Conservation (phyloP, 192 early-diverging fungal species). For the Gryganskiella cystojenkinii region DNA sequence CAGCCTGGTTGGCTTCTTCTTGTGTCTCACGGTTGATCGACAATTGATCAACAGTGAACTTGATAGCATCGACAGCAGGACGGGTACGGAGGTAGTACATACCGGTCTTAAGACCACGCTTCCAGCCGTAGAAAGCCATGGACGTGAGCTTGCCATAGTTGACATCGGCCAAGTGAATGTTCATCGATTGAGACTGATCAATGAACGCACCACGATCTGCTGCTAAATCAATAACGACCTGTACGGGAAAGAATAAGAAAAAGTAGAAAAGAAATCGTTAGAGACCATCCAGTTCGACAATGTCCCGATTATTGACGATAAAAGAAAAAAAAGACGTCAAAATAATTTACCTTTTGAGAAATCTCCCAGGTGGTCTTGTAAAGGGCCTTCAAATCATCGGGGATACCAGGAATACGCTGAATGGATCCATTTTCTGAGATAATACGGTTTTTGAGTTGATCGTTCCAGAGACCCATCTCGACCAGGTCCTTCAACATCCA, state of each 20-base stretch:
- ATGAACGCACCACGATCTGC: constrained; percentile 98
- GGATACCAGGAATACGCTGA: constrained; percentile 81
- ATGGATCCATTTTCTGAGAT: constrained; percentile 93
- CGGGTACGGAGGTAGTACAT: constrained; percentile 98
- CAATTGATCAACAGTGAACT: constrained; percentile 94
- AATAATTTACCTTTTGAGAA: constrained; percentile 75
- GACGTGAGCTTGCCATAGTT: constrained; percentile 94
- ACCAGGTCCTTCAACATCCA: constrained; percentile 96
- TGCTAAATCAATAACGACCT: constrained; percentile 90
- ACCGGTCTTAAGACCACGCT: constrained; percentile 97
- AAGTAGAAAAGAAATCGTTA: neutral
- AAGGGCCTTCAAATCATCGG: constrained; percentile 88
- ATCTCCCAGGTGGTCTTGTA: constrained; percentile 99
- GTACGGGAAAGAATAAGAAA: neutral
- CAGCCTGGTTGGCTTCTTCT: constrained; percentile 65
- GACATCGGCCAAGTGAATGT: constrained; percentile 94
- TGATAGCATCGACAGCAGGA: constrained; percentile 97
- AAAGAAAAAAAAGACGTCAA: neutral
- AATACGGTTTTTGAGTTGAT: constrained; percentile 92
- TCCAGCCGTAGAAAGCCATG: constrained; percentile 99
- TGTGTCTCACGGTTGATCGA: constrained; percentile 68
- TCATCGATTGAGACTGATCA: constrained; percentile 96
- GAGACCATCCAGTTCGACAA: too few relatives aligned
- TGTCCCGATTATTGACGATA: neutral
- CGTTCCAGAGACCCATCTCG: constrained; percentile 92